Percentiles rank a stretch among this genome's conserved stretches.
Evolutionary conservation across 164 flowering plant genomes (phyloP).

Genomic region (Stephania yunnanensis): DNA sequence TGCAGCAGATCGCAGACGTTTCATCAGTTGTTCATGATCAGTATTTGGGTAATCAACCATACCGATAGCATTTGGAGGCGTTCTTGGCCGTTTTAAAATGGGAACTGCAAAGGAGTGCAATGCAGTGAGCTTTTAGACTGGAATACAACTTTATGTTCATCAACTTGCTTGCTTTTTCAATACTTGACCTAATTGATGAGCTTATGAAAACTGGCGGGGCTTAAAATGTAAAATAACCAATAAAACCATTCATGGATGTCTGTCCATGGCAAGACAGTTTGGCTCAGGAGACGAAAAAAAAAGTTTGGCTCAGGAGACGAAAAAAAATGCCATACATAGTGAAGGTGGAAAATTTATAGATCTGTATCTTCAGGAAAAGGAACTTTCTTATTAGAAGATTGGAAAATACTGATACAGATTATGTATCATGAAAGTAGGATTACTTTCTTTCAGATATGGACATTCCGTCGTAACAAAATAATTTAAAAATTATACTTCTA

Average conservation of each 20-base stretch:
- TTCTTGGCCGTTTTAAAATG: slow-evolving; percentile 67
- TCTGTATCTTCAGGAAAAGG: not conserved
- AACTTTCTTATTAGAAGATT: not conserved
- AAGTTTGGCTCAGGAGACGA: not conserved
- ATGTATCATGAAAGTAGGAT: not conserved
- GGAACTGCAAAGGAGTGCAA: slow-evolving; percentile 32
- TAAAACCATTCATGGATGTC: not conserved
- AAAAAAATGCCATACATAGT: not conserved
- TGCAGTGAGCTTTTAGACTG: not conserved
- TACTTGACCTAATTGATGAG: too few relatives aligned
- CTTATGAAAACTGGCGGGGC: too few relatives aligned
- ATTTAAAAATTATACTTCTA: not conserved
- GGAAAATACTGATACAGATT: not conserved
- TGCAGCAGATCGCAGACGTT: slow-evolving; percentile 60
- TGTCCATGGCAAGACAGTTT: not conserved
- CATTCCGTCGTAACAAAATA: not conserved
- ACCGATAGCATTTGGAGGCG: slow-evolving; percentile 67
- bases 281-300: not conserved
- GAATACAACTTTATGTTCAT: too few relatives aligned
- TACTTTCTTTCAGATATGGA: not conserved
- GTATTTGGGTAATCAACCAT: slow-evolving; percentile 72
- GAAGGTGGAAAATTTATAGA: not conserved
- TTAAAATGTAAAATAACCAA: too few relatives aligned
- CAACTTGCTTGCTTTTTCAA: too few relatives aligned
- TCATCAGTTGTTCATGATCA: slow-evolving; percentile 84